Base-by-base conservation (phyloP, 371 early-diverging fungal species). In the Globomyces sp. region DNA sequence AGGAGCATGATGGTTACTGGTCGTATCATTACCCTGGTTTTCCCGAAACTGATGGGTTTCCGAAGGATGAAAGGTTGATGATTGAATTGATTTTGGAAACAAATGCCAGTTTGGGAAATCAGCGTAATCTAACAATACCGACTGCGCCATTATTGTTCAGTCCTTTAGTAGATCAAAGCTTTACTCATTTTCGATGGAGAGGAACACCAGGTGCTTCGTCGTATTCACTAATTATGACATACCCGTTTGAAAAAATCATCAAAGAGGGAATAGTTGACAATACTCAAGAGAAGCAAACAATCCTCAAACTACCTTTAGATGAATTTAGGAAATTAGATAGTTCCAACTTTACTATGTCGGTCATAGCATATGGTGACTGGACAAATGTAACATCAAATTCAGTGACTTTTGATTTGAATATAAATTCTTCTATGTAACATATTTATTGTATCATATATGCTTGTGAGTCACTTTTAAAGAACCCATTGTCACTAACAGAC, bases 21-120 rank as follows among this genome's bases (percentile, higher is more conserved):
- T n/a, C 73, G n/a, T 77, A 76, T 52, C 80, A 80, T 55, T 67
- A 68, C 42, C 80, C 78, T 0, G 52, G 80, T 73, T 37, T 70
- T 74, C 51, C 60, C 51, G 42, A 48, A 40, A 24, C 40, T 8
- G 57, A 52, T 37, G 75, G 72, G 36, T 71, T 71, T 55, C 40
- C 41, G 11, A 40, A 36, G 13, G 75, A 74, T 50, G 72, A 71
- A 46, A 34, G 45, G 39, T 47, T 48, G 13, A 41, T 62, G 10
- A 41, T 62, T 8, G 40, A 55, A 37, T 39, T 36, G 5, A 55
- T 55, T 36, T 5, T 55, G 4, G 55, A 55, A 55, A 55, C 11
- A 5, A 55, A 55, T 37, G 40, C 8, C 5, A 55, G 3, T 6
- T 41, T 55, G 6, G 37, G 55, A 55, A 41, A 39, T 4, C 3